phyloP scores from a whole-genome alignment of 2,329 filamentous ascomycete species.

The Alternaria postmessia region DNA sequence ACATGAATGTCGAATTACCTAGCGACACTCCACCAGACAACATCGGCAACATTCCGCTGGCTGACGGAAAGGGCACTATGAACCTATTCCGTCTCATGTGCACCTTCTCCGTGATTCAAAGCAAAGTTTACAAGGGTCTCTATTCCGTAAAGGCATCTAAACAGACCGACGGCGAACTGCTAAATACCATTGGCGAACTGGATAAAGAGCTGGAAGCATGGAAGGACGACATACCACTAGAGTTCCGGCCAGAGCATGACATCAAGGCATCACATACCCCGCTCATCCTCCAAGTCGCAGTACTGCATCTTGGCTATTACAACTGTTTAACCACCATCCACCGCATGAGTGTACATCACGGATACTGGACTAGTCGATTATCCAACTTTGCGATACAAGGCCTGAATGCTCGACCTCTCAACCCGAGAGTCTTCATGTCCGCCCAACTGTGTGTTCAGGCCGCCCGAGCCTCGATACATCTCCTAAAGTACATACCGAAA shows the following conservation, averaged over 20 bases:
- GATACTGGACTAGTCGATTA: slow-evolving; percentile 95
- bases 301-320: slow-evolving; percentile 96
- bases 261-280: slow-evolving; percentile 93
- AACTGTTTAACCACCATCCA: slow-evolving; percentile 98
- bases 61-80: slow-evolving; percentile 88
- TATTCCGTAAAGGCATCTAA: slow-evolving; percentile 94
- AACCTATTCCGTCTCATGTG: slow-evolving; percentile 95
- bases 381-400: slow-evolving; percentile 96
- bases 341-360: slow-evolving; percentile 97
- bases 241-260: slow-evolving; percentile 96
- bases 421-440: slow-evolving; percentile 93
- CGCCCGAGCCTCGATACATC: slow-evolving; percentile 87
- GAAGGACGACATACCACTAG: slow-evolving; percentile 94
- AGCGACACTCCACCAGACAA: slow-evolving; percentile 90
- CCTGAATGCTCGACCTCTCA: slow-evolving; percentile 86
- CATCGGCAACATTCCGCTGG: slow-evolving; percentile 90
- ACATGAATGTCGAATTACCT: slow-evolving; percentile 96
- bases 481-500: slow-evolving; percentile 95
- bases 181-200: slow-evolving; percentile 95
- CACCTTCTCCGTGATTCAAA: slow-evolving; percentile 89
- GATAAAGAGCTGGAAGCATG: slow-evolving; percentile 85
- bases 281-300: slow-evolving; percentile 91
- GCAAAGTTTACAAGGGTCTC: slow-evolving; percentile 89
- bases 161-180: slow-evolving; percentile 88
- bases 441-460: slow-evolving; percentile 92